These are phyloP conservation scores for Lepraria neglecta DNA, from an alignment of 495 filamentous ascomycete species.

Conservation along the genomic window DNA sequence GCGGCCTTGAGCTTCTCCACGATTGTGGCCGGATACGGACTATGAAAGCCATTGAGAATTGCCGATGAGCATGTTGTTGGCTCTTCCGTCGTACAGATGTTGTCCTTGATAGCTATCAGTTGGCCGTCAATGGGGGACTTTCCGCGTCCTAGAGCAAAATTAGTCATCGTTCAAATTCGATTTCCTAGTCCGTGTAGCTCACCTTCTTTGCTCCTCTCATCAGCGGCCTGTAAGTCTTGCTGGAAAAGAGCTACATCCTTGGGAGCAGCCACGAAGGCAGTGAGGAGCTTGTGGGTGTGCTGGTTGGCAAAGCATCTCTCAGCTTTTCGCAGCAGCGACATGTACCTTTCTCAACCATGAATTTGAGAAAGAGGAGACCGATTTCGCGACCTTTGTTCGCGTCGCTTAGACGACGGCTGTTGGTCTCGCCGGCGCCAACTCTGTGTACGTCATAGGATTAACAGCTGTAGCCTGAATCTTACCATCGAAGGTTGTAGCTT, in stretches of 20 bases:
- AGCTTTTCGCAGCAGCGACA: conserved; percentile 34
- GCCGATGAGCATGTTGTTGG: conserved; percentile 77
- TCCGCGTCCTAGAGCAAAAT: conserved; percentile 7
- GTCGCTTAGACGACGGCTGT: conserved; percentile 9
- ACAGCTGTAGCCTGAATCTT: not conserved
- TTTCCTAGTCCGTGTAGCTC: conserved; percentile 14
- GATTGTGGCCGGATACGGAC: conserved; percentile 82
- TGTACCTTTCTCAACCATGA: conserved; percentile 2
- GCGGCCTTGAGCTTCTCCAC: conserved; percentile 57
- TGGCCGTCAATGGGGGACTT: conserved; percentile 40
- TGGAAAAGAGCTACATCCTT: conserved; percentile 34
- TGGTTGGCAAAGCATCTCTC: conserved; percentile 46
- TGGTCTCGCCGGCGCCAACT: conserved; percentile 7
- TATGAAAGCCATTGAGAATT: conserved; percentile 61
- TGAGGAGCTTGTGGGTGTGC: conserved; percentile 35
- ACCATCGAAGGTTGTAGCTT: not conserved
- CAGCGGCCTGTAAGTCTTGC: conserved; percentile 32
- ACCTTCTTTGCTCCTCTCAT: conserved; percentile 37
- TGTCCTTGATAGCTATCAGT: conserved; percentile 81
- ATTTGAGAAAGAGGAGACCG: not conserved
- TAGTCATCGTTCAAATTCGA: not conserved
- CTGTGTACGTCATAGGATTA: conserved; percentile 3
- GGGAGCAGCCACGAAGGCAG: conserved; percentile 43
- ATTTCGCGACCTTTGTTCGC: conserved; percentile 1
- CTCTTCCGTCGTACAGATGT: conserved; percentile 65